Evolutionary conservation across 2,329 filamentous ascomycete genomes (phyloP).

Genomic region (Apiospora malaysiana): DNA sequence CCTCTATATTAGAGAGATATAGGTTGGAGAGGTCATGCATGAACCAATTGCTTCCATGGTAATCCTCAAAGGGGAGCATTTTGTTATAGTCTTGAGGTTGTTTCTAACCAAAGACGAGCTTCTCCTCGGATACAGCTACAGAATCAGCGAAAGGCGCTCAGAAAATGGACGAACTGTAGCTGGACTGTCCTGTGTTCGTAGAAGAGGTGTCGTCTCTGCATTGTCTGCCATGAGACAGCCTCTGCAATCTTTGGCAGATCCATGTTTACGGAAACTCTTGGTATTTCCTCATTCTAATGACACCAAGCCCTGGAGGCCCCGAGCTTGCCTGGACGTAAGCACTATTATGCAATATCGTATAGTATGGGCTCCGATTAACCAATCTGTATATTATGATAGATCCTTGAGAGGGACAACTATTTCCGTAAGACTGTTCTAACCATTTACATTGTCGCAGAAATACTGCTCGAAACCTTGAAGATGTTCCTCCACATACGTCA

Average conservation of each 20-base stretch:
- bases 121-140: background rate
- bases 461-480: constrained; percentile 3
- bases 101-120: background rate
- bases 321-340: background rate
- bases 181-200: background rate
- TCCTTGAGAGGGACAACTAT: background rate
- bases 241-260: background rate
- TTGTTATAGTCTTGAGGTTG: background rate
- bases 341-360: background rate
- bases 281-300: background rate
- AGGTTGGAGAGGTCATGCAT: background rate
- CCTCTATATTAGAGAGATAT: background rate
- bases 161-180: background rate
- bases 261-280: background rate
- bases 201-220: background rate
- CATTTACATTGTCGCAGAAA: background rate
- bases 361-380: background rate
- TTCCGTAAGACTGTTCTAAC: background rate
- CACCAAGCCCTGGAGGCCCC: background rate
- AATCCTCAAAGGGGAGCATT: background rate
- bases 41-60: background rate
- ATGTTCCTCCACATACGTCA: background rate
- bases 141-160: background rate
- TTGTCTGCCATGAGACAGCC: background rate
- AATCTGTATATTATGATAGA: background rate